Percentiles rank a stretch among this genome's conserved stretches.
Conservation (phyloP, 2,329 filamentous ascomycete genomes). For the Didymella lethalis region DNA sequence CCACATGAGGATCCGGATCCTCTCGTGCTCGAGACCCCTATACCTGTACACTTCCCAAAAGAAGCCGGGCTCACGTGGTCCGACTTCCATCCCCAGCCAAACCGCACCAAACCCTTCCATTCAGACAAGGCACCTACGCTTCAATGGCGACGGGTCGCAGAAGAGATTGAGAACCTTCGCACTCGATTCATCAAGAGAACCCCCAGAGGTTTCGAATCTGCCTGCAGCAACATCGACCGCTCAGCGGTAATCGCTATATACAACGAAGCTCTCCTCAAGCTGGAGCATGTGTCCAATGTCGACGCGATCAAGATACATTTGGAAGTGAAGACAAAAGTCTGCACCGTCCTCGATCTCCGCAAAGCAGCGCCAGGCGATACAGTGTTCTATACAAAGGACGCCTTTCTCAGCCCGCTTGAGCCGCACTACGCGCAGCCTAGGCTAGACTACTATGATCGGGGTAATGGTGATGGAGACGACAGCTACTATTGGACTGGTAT, state of each 20-base stretch:
- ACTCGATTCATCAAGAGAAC: conserved; percentile 8
- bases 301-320: conserved; percentile 4
- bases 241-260: conserved; percentile 21
- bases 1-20: conserved; percentile 2
- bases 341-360: conserved; percentile 17
- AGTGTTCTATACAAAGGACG: conserved; percentile 10
- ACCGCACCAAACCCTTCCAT: not conserved
- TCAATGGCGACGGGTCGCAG: conserved; percentile 2
- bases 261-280: conserved; percentile 10
- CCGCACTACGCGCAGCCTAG: conserved; percentile 30
- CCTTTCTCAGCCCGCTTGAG: conserved; percentile 22
- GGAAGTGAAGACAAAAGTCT: conserved; percentile 21
- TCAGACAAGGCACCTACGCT: not conserved
- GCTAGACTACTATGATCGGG: conserved; percentile 13
- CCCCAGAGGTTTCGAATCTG: not conserved
- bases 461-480: conserved; percentile 7
- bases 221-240: conserved; percentile 17
- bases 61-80: not conserved
- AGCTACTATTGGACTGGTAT: not conserved
- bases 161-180: conserved; percentile 3
- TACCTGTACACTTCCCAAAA: not conserved
- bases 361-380: conserved; percentile 14
- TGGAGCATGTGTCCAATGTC: not conserved
- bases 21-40: not conserved
- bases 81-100: not conserved